These are phyloP conservation scores for Linnemannia exigua DNA, from an alignment of 192 early-diverging fungal genomes.

Conservation along the genomic window DNA sequence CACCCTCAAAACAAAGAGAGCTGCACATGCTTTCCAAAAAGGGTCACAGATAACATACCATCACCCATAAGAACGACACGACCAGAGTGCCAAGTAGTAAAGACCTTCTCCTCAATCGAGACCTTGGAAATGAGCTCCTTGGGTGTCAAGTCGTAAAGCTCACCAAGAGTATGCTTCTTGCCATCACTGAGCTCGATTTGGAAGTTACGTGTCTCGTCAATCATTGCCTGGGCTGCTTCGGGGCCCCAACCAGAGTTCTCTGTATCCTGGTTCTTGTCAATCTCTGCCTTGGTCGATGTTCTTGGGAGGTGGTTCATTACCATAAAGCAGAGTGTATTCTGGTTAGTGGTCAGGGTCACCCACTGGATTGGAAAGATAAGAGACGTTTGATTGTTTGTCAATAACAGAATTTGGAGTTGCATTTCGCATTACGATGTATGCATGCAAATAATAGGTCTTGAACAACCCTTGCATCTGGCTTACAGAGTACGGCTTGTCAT, in stretches of 20 bases:
- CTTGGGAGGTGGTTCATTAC: not conserved
- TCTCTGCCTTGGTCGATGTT: not conserved
- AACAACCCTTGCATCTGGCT: too few relatives aligned
- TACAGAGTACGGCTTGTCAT: slow-evolving; percentile 15
- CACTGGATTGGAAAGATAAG: slow-evolving; percentile 11
- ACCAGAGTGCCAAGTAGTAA: slow-evolving; percentile 14
- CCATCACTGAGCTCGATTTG: not conserved
- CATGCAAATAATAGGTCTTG: too few relatives aligned
- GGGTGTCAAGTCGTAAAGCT: not conserved
- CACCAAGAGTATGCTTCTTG: not conserved
- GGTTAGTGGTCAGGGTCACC: not conserved
- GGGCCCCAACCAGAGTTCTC: slow-evolving; percentile 28
- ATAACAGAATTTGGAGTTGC: too few relatives aligned
- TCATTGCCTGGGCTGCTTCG: not conserved
- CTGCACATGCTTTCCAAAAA: too few relatives aligned
- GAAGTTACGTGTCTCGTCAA: not conserved
- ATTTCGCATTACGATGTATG: too few relatives aligned
- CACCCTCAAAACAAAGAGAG: too few relatives aligned
- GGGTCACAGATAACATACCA: slow-evolving; percentile 15
- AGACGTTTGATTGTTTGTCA: not conserved
- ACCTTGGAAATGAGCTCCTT: not conserved
- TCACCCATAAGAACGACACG: slow-evolving; percentile 15
- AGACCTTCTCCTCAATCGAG: slow-evolving; percentile 18
- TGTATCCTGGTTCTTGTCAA: not conserved
- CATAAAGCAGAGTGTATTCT: slow-evolving; percentile 20